Evolutionary conservation across 2,329 filamentous ascomycete species (phyloP), one percentile per base, ranked within the genome.

Genomic region (Aureobasidium musti): DNA sequence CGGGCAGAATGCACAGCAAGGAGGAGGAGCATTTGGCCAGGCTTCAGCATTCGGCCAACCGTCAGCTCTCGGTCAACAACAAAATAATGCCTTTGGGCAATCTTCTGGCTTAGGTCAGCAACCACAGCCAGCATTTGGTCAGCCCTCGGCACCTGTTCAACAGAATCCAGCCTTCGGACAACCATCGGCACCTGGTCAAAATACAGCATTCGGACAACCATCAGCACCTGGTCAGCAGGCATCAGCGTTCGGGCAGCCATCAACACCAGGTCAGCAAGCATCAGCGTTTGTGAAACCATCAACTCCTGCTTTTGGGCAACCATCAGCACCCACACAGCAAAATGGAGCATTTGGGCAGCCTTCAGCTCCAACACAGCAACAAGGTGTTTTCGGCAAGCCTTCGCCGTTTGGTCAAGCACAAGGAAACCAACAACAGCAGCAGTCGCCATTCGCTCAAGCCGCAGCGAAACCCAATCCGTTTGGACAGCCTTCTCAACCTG

Each of bases 311-410:
- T 74, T 74, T 65, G 72, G 71, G 37, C 74, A 75, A 56, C 73
- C 74, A n/a, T 70, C 73, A 43, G 57, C 70, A 39, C 68, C 59
- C 28, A 26, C 52, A 17, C 53, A 56, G 23, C 65, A 67, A 39
- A n/a, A n/a, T n/a, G n/a, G n/a, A n/a, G n/a, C n/a, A 3, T 74
- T 74, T 65, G 72, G 71, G 37, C 74, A 75, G 54, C 73, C 74
- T 21, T 70, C 73, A 43, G 57, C 70, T 43, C 68, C 59, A 37
- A 26, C 52, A 17, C 53, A 56, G 23, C 65, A 67, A 39, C 45
- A 59, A 8, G 69, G 66, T 1, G 68, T 61, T 11, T 73, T 73
- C 41, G 59, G 33, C 6, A 26, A 41, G 14, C 50, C 63, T 26
- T 67, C 54, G 30, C 63, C 67, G 14, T 68, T 70, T 35, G 59